Conservation (phyloP, 768 basidiomycete genomes). For the Ramaria sp. region DNA sequence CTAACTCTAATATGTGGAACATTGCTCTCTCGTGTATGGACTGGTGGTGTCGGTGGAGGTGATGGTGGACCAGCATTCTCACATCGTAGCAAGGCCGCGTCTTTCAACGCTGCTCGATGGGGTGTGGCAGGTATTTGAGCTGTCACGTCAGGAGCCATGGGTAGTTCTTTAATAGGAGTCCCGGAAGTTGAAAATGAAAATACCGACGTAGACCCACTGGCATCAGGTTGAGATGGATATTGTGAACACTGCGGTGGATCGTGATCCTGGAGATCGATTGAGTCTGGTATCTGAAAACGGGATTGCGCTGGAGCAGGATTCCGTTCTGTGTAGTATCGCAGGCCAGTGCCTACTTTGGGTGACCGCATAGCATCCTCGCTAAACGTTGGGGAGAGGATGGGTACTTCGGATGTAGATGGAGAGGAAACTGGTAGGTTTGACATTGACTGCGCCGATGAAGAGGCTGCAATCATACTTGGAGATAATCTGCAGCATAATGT, state of each 20-base stretch:
- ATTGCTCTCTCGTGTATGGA: background rate
- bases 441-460: background rate
- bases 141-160: background rate
- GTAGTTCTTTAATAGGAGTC: background rate
- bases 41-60: background rate
- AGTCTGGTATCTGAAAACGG: constrained; percentile 7
- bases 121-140: background rate
- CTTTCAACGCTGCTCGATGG: background rate
- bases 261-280: background rate
- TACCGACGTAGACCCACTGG: background rate
- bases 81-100: background rate
- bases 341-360: constrained; percentile 5
- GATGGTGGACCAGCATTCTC: background rate
- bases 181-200: background rate
- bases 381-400: background rate
- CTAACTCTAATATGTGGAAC: constrained; percentile 3
- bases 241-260: background rate
- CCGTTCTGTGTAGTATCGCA: constrained; percentile 4
- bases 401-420: background rate
- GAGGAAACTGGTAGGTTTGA: background rate
- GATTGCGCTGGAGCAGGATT: constrained; percentile 3
- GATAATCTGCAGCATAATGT: constrained; percentile 4
- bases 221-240: background rate
- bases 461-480: constrained; percentile 9
- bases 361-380: background rate